These are phyloP conservation scores for Calonectria hongkongensis DNA, from an alignment of 2,329 filamentous ascomycete species.

Conservation along the genomic window DNA sequence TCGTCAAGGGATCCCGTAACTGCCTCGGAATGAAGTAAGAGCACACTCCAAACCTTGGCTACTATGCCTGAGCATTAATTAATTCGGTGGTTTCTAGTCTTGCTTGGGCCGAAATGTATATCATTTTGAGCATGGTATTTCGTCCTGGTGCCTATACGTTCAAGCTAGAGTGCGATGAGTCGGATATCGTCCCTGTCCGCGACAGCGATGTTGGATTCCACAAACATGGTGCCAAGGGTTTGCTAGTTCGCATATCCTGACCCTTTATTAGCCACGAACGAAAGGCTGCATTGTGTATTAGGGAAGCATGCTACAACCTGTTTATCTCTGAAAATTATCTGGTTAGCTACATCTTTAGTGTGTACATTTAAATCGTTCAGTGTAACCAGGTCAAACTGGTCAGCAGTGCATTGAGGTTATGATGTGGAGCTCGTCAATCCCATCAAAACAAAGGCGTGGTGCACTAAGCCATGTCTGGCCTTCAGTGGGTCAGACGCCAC, in stretches of 20 bases:
- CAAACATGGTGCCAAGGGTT: not conserved
- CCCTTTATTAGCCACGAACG: not conserved
- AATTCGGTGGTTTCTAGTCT: not conserved
- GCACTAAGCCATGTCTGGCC: not conserved
- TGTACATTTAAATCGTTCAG: too few species aligned
- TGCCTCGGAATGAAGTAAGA: not conserved
- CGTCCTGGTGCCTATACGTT: not conserved
- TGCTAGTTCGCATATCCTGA: not conserved
- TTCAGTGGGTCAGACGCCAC: not conserved
- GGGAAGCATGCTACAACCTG: too few species aligned
- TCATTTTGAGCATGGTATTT: not conserved
- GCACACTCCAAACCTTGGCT: not conserved
- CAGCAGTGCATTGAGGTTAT: too few species aligned
- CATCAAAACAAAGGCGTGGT: not conserved
- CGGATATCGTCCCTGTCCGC: not conserved
- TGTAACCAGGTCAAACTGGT: too few species aligned
- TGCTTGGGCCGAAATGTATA: not conserved
- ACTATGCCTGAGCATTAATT: not conserved
- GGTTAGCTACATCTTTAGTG: too few species aligned
- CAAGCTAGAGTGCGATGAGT: not conserved
- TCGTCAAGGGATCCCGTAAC: not conserved
- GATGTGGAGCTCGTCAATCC: not conserved
- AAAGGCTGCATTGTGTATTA: too few species aligned
- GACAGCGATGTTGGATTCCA: not conserved
- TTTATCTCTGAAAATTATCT: too few species aligned